Percentiles rank a stretch among this genome's conserved stretches.
These are phyloP conservation scores for Brassica napus DNA, from an alignment of 345 rosid species.

Conservation along the genomic window Da-Ae NC_063450.1:30746001-30746500, in stretches of 20 bases:
- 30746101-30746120: too few relatives aligned
- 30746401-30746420: constrained; percentile 34
- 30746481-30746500: not conserved
- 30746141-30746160: too few relatives aligned
- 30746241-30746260: not conserved
- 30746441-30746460: constrained; percentile 21
- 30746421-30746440: constrained; percentile 28
- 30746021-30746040: too few relatives aligned
- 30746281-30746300: constrained; percentile 6
- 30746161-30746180: too few relatives aligned
- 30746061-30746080: too few relatives aligned
- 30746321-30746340: constrained; percentile 16
- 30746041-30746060: too few relatives aligned
- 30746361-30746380: constrained; percentile 1
- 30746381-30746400: constrained; percentile 20
- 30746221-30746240: too few relatives aligned
- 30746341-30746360: not conserved
- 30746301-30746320: constrained; percentile 12
- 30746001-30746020: too few relatives aligned
- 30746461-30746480: constrained; percentile 22
- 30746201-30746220: too few relatives aligned
- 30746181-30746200: too few relatives aligned
- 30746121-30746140: too few relatives aligned
- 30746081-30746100: too few relatives aligned
- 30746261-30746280: constrained; percentile 16